Base-by-base conservation (phyloP, 1,139 yeast species). In the Dujonia santamariae region DNA sequence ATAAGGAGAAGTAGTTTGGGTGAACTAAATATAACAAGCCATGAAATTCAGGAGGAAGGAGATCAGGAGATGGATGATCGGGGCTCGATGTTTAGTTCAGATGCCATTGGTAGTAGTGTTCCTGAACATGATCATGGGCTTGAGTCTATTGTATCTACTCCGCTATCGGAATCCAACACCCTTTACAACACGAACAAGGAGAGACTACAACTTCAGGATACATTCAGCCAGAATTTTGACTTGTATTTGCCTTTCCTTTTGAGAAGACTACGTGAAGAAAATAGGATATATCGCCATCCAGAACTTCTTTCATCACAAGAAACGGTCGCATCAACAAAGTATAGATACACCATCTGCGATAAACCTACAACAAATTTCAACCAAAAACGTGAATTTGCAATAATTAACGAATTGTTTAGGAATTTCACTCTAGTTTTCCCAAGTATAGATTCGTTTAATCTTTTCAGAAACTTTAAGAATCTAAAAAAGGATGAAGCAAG, bases 181-280 rank as follows among this genome's bases (percentile, higher is more conserved):
- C 44, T 56, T 7, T 27, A 11, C 21, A 37, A 40, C 9, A 25
- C 43, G 6, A 42, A 41, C 17, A 37, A 31, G 17, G 42, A 55
- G 17, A 45, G 61, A n/a, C 43, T 57, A 27, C 64, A 63, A 24
- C 50, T 68, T 8, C 75, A 67, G 43, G 57, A 52, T 0, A 50
- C 60, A 1, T 69, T 51, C 41, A 50, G 48, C 26, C 72, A 62
- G 14, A 69, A 69, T 40, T 67, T 61, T 43, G 58, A 64, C 18
- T 44, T 48, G 22, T 69, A 67, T 42, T 43, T 63, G 8, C 75
- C 75, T 2, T 69, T 48, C 45, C 42, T 67, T 7, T 33, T 63
- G 15, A 46, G 70, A 26, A 48, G 32, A 13, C 13, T 22, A 14
- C 16, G 32, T 7, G n/a, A 13, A 6, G 32, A 29, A 17, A 22